Evolutionary conservation across 1,284 basidiomycete genomes (phyloP).

Genomic region (Cutaneotrichosporon curvatum): DNA sequence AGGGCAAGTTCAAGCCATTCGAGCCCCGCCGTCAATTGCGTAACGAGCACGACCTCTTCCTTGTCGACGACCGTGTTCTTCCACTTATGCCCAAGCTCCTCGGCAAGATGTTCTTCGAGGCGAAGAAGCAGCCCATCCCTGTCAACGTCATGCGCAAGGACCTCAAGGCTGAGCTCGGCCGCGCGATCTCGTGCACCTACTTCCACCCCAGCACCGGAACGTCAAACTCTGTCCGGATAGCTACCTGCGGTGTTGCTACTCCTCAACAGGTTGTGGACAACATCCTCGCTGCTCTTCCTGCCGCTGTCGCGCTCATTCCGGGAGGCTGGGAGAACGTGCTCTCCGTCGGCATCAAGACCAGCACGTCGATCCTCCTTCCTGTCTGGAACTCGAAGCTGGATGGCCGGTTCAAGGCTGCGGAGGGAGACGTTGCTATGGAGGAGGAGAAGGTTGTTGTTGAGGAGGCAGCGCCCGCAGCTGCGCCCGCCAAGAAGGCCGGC

Average conservation of each 20-base stretch:
- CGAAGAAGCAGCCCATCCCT: constrained; percentile 96
- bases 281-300: constrained; percentile 69
- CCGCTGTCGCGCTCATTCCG: constrained; percentile 61
- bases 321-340: constrained; percentile 90
- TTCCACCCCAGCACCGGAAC: constrained; percentile 91
- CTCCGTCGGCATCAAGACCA: constrained; percentile 84
- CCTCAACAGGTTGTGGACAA: constrained; percentile 67
- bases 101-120: constrained; percentile 84
- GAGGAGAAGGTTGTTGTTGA: constrained; percentile 9
- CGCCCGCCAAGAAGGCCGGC: constrained; percentile 4
- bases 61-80: constrained; percentile 85
- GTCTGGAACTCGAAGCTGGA: constrained; percentile 69
- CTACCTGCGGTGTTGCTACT: constrained; percentile 61
- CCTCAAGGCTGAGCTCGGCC: constrained; percentile 80
- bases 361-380: constrained; percentile 72
- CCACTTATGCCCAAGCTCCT: constrained; percentile 79
- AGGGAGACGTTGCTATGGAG: constrained; percentile 14
- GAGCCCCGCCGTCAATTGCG: constrained; percentile 79
- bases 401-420: constrained; percentile 40
- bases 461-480: constrained; percentile 6
- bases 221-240: constrained; percentile 78
- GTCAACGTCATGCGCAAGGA: constrained; percentile 78
- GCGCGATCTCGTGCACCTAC: constrained; percentile 84
- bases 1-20: constrained; percentile 87
- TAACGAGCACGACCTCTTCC: constrained; percentile 83